These are phyloP conservation scores for Oryza meyeriana DNA, from an alignment of 176 grass and related monocot species.

Conservation along the genomic window DNA sequence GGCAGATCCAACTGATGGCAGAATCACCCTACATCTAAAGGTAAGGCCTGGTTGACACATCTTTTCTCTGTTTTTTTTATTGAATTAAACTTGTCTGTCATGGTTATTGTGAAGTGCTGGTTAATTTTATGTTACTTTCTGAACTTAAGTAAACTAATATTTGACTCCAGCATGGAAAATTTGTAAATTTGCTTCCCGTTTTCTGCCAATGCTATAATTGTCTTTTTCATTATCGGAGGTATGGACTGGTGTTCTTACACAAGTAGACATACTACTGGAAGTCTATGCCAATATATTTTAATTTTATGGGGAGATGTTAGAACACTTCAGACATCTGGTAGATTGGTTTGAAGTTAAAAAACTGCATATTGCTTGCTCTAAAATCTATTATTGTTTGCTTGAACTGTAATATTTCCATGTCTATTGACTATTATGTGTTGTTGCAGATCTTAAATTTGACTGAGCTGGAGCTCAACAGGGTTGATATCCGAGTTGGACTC, in stretches of 20 bases:
- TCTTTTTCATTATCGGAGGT: background rate
- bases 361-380: constrained; percentile 14
- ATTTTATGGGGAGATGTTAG: background rate
- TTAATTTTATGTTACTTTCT: background rate
- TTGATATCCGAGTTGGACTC: constrained; percentile 86
- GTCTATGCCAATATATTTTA: background rate
- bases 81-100: background rate
- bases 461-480: constrained; percentile 92
- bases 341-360: constrained; percentile 21
- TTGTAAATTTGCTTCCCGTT: background rate
- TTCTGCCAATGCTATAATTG: background rate
- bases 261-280: background rate
- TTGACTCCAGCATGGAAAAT: background rate
- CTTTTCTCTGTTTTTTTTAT: constrained; percentile 17
- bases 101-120: background rate
- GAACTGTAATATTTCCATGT: background rate
- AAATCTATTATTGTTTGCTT: constrained; percentile 8
- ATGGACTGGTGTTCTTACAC: background rate
- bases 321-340: constrained; percentile 9
- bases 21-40: constrained; percentile 93
- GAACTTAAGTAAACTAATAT: background rate
- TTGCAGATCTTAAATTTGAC: constrained; percentile 98
- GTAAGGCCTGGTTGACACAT: constrained; percentile 35
- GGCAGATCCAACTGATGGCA: constrained; percentile 85
- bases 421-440: constrained; percentile 25